Conservation (phyloP, 768 basidiomycete species). For the Boletus rubropictus region DNA sequence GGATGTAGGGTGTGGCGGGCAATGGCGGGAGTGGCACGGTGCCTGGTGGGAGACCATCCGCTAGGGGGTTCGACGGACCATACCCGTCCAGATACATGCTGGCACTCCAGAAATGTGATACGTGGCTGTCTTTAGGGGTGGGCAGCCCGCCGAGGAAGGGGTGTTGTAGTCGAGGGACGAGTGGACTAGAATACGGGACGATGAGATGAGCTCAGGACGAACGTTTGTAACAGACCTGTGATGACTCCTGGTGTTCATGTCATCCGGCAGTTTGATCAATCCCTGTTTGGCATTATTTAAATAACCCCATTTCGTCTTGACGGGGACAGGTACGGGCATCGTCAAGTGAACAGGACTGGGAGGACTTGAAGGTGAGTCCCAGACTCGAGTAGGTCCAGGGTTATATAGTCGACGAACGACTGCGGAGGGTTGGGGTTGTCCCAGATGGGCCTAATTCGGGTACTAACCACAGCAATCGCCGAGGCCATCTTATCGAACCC, state of each 20-base stretch:
- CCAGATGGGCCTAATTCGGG: no score
- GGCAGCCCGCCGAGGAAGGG: not conserved
- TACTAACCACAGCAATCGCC: no score
- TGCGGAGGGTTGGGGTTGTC: not conserved
- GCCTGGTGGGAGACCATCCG: constrained; percentile 13
- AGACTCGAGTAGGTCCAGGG: no score
- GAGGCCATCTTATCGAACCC: no score
- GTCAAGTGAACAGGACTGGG: not conserved
- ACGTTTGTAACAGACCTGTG: constrained; percentile 19
- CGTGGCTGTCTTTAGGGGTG: constrained; percentile 7
- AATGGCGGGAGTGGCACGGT: constrained; percentile 17
- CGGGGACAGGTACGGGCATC: constrained; percentile 22
- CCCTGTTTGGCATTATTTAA: constrained; percentile 29
- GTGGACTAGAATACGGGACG: not conserved
- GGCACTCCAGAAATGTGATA: not conserved
- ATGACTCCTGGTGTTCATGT: constrained; percentile 3
- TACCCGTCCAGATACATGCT: constrained; percentile 11
- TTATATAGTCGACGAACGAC: not conserved
- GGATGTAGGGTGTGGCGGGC: constrained; percentile 3
- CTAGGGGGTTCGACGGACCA: not conserved
- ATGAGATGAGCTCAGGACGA: not conserved
- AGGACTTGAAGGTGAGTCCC: no score
- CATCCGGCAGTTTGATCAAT: constrained; percentile 12
- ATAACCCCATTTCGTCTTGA: constrained; percentile 9
- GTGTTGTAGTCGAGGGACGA: not conserved